Evolutionary conservation across 2,329 filamentous ascomycete species (phyloP).

Genomic region (Blumeriella jaapii): DNA sequence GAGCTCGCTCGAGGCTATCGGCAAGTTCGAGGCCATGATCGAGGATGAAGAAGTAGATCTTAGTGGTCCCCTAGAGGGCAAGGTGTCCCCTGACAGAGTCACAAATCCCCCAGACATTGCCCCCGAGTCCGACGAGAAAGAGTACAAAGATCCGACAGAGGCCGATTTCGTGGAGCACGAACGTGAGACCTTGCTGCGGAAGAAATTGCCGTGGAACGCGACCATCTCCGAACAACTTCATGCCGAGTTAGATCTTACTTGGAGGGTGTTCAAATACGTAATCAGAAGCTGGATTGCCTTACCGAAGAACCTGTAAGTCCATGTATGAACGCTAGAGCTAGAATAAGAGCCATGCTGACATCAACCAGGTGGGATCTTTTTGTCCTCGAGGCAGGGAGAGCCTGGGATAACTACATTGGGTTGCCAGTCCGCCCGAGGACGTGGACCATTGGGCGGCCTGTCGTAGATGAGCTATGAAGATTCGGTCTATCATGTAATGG

Average conservation of each 20-base stretch:
- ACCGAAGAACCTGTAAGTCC: constrained; percentile 62
- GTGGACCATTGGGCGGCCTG: constrained; percentile 33
- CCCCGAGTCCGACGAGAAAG: constrained; percentile 15
- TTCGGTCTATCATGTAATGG: neutral
- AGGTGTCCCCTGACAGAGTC: constrained; percentile 16
- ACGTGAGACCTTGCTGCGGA: constrained; percentile 26
- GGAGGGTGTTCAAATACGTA: constrained; percentile 52
- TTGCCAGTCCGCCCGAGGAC: constrained; percentile 42
- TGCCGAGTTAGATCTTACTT: constrained; percentile 53
- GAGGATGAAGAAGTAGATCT: constrained; percentile 25
- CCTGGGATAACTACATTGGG: constrained; percentile 54
- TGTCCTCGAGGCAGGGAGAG: constrained; percentile 39
- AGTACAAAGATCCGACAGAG: constrained; percentile 28
- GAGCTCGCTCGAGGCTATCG: constrained; percentile 64
- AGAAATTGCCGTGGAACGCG: constrained; percentile 27
- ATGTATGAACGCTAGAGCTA: too few species aligned
- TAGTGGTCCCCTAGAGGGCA: neutral
- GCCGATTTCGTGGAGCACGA: constrained; percentile 7
- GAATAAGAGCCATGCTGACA: constrained; percentile 10
- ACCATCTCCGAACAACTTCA: constrained; percentile 46
- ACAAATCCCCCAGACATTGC: constrained; percentile 34
- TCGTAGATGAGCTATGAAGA: constrained; percentile 30
- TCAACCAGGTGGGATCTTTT: constrained; percentile 37
- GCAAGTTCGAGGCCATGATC: constrained; percentile 53
- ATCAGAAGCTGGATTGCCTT: constrained; percentile 57